Evolutionary conservation across 148 eudicot genomes (phyloP).

Genomic region (Cornus suecica): DNA sequence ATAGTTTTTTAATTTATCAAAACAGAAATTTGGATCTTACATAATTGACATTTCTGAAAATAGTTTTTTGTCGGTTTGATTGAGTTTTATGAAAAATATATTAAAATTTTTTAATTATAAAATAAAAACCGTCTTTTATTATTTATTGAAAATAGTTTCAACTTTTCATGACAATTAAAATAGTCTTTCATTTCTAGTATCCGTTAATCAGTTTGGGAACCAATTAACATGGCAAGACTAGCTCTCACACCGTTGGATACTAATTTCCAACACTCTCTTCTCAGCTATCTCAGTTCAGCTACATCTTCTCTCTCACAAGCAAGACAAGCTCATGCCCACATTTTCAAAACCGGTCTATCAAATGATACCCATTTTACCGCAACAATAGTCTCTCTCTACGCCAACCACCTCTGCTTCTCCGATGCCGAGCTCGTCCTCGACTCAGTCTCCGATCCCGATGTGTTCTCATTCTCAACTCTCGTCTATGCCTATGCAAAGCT

Average conservation of each 20-base stretch:
- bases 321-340: constrained; percentile 55
- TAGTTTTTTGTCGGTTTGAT: no score
- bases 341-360: constrained; percentile 46
- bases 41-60: no score
- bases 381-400: constrained; percentile 56
- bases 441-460: constrained; percentile 34
- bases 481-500: constrained; percentile 54
- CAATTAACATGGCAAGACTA: constrained; percentile 27
- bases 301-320: constrained; percentile 36
- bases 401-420: constrained; percentile 46
- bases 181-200: no score
- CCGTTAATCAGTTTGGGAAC: no score
- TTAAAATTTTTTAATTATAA: no score
- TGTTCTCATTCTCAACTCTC: constrained; percentile 43
- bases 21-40: no score
- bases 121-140: no score
- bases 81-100: no score
- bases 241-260: neutral
- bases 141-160: no score
- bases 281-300: constrained; percentile 25
- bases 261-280: constrained; percentile 1
- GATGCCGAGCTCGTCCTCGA: constrained; percentile 50
- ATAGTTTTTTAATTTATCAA: no score
- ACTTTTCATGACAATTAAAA: no score
- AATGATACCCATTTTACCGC: constrained; percentile 33